Evolutionary conservation across 1,284 basidiomycete genomes (phyloP).

Genomic region (Fomitiporia mediterranea): DNA sequence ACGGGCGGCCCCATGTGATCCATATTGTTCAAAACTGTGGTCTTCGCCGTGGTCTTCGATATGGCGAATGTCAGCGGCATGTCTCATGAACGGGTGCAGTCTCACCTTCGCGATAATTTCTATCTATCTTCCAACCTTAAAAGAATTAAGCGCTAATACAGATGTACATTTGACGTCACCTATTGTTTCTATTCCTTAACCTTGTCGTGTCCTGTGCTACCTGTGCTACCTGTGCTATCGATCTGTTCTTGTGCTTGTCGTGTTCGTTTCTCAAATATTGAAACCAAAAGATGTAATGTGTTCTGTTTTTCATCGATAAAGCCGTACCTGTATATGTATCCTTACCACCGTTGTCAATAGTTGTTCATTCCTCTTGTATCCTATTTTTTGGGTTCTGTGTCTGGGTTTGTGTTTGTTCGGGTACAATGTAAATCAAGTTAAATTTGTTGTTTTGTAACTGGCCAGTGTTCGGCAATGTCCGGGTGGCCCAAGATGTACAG

Average conservation of each 20-base stretch:
- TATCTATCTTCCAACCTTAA: neutral
- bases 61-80: neutral
- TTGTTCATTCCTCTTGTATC: neutral
- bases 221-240: neutral
- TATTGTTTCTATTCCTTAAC: neutral
- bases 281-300: neutral
- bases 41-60: neutral
- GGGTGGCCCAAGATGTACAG: neutral
- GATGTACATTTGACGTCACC: neutral
- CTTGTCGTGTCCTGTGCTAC: neutral
- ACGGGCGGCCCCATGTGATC: neutral
- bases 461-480: neutral
- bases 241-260: too few species aligned
- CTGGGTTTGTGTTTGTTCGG: too few species aligned
- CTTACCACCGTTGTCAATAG: too few species aligned
- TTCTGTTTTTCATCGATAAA: neutral
- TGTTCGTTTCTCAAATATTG: neutral
- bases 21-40: neutral
- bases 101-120: neutral
- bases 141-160: neutral
- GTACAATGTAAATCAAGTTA: neutral
- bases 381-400: neutral
- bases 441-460: neutral
- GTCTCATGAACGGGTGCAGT: neutral
- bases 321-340: neutral